Evolutionary conservation across 306 rosid species (phyloP), one percentile per base, ranked within the genome.

Genomic region (Pterocarpus macrocarpus): DNA sequence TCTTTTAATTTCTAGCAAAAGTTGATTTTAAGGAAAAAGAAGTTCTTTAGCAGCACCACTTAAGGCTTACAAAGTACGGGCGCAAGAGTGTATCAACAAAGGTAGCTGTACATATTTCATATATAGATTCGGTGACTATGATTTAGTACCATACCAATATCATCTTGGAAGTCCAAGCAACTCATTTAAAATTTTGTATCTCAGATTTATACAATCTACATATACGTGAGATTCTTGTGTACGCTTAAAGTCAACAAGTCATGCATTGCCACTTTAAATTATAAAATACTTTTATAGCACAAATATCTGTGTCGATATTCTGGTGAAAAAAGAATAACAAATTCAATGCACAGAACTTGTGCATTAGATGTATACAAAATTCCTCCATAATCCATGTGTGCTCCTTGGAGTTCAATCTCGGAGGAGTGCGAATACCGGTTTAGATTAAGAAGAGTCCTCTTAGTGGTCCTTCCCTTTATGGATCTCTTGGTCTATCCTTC

Each of bases 371-470:
- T 15, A 52, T 15, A n/a, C 16, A 52, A 55, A 55, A 55, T 55
- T 55, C 28, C 32, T 55, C 30, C 47, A 16, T 32, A 36, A 75
- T 43, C 35, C 7, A 76, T 32, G 61, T n/a, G 13, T 75, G 49
- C 69, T 63, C 41, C 69, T 64, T 62, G 71, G 55, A 75, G 45
- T 28, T 79, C 82, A 61, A 33, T 44, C 38, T 63, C 58, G 74
- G 63, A 75, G 65, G 69, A 64, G 75, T 47, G 74, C 49, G 14
- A 64, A 38, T 16, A 38, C 16, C 32, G 9, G 59, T 49, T 14
- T 49, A 41, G 36, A 15, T 59, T 55, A 22, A 62, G 38, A 59
- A 57, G 79, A 33, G 8, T 67, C 64, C 52, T 82, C 58, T 57
- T n/a, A 73, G 4, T 57, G 44, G 69, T 32, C 59, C 66, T 43